Base-by-base conservation (phyloP, 352 stramenopile genomes). In the Peronospora belbahrii region DNA sequence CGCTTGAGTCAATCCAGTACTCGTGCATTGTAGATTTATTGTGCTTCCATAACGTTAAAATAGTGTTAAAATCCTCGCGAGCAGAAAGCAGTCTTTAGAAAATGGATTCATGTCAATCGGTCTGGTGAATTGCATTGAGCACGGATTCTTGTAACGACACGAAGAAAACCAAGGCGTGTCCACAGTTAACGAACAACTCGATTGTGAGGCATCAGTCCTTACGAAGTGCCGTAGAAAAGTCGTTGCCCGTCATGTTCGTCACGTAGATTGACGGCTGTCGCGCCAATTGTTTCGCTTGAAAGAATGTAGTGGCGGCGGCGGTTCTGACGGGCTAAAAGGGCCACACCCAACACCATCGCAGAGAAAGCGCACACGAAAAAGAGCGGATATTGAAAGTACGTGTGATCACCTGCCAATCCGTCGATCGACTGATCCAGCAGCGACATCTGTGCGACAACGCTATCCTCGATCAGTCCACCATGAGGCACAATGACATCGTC, bases 401-500 rank as follows among this genome's bases (percentile, higher is more conserved):
- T 33, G 14, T 33, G 32, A 35, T 30, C 25, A 36, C 30, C 49
- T 22, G 36, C 46, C 7, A 35, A 4, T 13, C 2, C 23, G 28
- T 50, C 22, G 9, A 36, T n/a, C 0, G 34, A 18, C 25, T 56
- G 43, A 25, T 35, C 41, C 17, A 51, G 24, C 15, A 32, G 28
- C 2, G 35, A 49, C 35, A 43, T 31, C 27, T 43, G 46, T 17
- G 25, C 30, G 10, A 3, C 11, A 17, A 44, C 23, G 19, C 13
- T 34, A 13, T 55, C 18, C 11, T 30, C 37, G 8, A 40, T 9
- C 7, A 46, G 6, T 15, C 56, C 56, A 36, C 60, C 51, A 22
- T 15, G 46, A 43, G 60, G 60, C 1, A 61, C n/a, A 13, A 82
- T 75, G 0, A 45, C 32, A 22, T 66, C 65, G 41, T 73, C 70